Evolutionary conservation across 1,284 basidiomycete genomes (phyloP).

Genomic region (Moniliella sp.): DNA sequence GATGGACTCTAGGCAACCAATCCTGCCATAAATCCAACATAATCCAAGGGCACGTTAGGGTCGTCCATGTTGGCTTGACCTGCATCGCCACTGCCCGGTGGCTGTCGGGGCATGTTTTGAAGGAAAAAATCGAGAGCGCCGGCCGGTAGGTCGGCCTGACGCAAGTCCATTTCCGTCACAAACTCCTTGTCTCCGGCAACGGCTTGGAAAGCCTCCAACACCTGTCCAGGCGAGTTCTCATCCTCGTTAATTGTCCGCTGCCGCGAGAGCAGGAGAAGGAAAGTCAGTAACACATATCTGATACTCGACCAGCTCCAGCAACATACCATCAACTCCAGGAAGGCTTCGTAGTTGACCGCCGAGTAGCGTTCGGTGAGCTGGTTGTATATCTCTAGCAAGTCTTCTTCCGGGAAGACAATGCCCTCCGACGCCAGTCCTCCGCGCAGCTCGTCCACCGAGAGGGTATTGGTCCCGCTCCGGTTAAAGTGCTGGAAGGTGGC

Average conservation of each 20-base stretch:
- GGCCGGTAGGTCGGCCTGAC: slow-evolving; percentile 59
- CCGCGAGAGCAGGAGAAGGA: not conserved
- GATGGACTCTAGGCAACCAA: no score
- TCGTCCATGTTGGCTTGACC: no score
- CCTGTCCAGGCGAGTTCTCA: slow-evolving; percentile 71
- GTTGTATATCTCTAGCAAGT: slow-evolving; percentile 62
- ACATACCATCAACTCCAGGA: slow-evolving; percentile 68
- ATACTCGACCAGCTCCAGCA: no score
- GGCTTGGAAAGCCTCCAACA: slow-evolving; percentile 76
- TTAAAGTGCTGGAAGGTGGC: slow-evolving; percentile 94
- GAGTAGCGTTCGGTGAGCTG: slow-evolving; percentile 67
- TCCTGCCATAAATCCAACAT: no score
- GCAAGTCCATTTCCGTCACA: slow-evolving; percentile 77
- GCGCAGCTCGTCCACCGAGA: slow-evolving; percentile 63
- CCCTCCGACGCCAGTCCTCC: slow-evolving; percentile 81
- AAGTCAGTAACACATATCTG: not conserved
- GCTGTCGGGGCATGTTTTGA: slow-evolving; percentile 18
- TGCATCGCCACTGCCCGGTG: no score
- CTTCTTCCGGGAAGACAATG: slow-evolving; percentile 74
- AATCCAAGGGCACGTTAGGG: no score
- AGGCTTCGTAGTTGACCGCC: slow-evolving; percentile 74
- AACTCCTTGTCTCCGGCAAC: slow-evolving; percentile 70
- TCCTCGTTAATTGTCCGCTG: slow-evolving; percentile 66
- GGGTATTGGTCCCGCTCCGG: slow-evolving; percentile 67
- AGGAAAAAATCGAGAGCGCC: slow-evolving; percentile 58